A percentile compares a stretch with the other conserved stretches of the same genome.
These are phyloP conservation scores for Colletotrichum paranaense DNA, from an alignment of 2,329 filamentous ascomycete species.

Conservation along the genomic window DNA sequence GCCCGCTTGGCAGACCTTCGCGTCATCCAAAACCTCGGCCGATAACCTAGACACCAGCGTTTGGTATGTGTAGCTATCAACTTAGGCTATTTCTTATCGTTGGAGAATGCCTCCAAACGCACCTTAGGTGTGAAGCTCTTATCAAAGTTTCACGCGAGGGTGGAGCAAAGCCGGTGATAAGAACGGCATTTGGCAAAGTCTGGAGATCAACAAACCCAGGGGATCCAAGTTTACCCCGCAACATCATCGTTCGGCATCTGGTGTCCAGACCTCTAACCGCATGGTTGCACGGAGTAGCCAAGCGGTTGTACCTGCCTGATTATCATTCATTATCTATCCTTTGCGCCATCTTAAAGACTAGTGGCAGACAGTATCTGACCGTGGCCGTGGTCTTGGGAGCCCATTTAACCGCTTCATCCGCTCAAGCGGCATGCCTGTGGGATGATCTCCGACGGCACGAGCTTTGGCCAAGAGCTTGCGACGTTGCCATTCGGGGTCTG, in stretches of 20 bases:
- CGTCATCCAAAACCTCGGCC: not conserved
- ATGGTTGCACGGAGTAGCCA: not conserved
- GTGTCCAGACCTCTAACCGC: not conserved
- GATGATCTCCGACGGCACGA: not conserved
- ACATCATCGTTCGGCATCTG: not conserved
- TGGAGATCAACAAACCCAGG: not conserved
- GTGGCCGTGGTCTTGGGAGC: not conserved
- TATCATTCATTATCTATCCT: not conserved
- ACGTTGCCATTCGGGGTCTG: constrained; percentile 1
- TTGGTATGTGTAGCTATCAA: not conserved
- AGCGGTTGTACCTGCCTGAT: constrained; percentile 27
- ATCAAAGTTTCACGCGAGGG: constrained; percentile 3
- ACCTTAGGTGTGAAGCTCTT: not conserved
- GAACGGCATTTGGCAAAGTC: not conserved
- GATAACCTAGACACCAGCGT: not conserved
- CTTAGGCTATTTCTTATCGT: constrained; percentile 20
- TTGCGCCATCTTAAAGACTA: not conserved
- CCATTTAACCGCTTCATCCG: constrained; percentile 19
- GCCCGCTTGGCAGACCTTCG: not conserved
- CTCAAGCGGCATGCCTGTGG: not conserved
- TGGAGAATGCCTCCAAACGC: constrained; percentile 26
- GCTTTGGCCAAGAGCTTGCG: not conserved
- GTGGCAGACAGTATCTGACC: not conserved
- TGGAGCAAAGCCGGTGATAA: constrained; percentile 18
- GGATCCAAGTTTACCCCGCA: constrained; percentile 29